Conservation (phyloP, 2,329 filamentous ascomycete genomes). For the Passalora sequoiae region DNA sequence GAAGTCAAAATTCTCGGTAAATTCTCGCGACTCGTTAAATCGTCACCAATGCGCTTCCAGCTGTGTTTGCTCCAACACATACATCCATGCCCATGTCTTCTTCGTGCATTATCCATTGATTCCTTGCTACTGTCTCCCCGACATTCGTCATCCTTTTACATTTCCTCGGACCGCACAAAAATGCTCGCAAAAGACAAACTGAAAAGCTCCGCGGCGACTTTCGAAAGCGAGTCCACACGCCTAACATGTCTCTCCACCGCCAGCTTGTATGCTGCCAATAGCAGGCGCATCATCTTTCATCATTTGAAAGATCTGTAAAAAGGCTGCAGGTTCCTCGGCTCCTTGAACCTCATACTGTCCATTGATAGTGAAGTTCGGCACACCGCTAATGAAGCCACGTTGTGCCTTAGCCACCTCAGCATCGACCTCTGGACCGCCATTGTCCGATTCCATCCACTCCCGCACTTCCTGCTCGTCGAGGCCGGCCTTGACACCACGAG, state of each 20-base stretch:
- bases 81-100: no score
- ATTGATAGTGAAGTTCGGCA: slow-evolving; percentile 72
- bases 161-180: no score
- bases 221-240: no score
- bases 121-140: not conserved
- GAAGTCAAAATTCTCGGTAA: no score
- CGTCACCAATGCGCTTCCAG: not conserved
- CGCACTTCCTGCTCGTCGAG: slow-evolving; percentile 40
- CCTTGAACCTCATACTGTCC: slow-evolving; percentile 62
- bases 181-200: no score
- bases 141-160: not conserved
- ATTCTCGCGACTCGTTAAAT: no score
- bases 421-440: slow-evolving; percentile 44
- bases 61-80: no score
- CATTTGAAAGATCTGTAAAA: slow-evolving; percentile 60
- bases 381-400: slow-evolving; percentile 55
- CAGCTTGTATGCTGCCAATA: slow-evolving; percentile 3
- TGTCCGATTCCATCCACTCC: slow-evolving; percentile 41
- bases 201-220: no score
- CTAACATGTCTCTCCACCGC: slow-evolving; percentile 19
- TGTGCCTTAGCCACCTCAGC: slow-evolving; percentile 43
- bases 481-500: slow-evolving; percentile 41
- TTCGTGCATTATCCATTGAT: no score
- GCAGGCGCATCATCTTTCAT: slow-evolving; percentile 42
- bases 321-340: slow-evolving; percentile 64